These are phyloP conservation scores for Ogataea hybrid DNA, from an alignment of 1,139 yeast species.

Conservation along the genomic window DNA sequence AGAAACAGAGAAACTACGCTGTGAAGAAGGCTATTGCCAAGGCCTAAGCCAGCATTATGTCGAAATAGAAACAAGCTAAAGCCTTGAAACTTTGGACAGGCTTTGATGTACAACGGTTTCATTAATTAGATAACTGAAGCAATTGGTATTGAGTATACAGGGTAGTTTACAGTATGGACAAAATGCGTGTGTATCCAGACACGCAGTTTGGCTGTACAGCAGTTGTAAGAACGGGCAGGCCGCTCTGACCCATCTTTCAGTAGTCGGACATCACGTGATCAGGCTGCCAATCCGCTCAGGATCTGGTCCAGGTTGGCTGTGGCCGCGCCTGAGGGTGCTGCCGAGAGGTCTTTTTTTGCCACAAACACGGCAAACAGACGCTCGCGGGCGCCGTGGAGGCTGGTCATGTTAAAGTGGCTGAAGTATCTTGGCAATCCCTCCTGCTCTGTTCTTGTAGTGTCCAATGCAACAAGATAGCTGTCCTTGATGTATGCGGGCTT, in stretches of 20 bases:
- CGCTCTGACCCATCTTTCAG: too few species aligned
- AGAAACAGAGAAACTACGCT: constrained; percentile 95
- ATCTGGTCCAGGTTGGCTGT: constrained; percentile 12
- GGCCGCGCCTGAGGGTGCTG: constrained; percentile 2
- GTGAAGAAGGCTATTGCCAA: constrained; percentile 90
- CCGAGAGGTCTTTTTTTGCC: constrained; percentile 15
- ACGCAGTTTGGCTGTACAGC: neutral
- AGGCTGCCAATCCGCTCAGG: constrained; percentile 12
- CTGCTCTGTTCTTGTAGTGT: constrained; percentile 23
- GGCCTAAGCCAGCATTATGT: constrained; percentile 55
- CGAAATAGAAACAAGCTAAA: constrained; percentile 9
- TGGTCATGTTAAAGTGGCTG: constrained; percentile 13
- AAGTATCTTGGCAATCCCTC: constrained; percentile 18
- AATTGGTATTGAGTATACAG: constrained; percentile 15
- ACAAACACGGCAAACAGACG: constrained; percentile 20
- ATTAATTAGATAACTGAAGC: constrained; percentile 17
- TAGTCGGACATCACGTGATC: constrained; percentile 1
- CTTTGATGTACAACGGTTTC: constrained; percentile 17
- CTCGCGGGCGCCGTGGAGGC: constrained; percentile 8
- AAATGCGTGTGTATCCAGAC: neutral
- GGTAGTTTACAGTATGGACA: constrained; percentile 9
- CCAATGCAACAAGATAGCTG: constrained; percentile 54
- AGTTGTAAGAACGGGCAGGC: neutral
- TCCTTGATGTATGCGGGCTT: constrained; percentile 56
- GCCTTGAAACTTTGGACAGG: constrained; percentile 12